Evolutionary conservation across 129 eudicot genomes (phyloP).

Genomic region (Silybum marianum): DNA sequence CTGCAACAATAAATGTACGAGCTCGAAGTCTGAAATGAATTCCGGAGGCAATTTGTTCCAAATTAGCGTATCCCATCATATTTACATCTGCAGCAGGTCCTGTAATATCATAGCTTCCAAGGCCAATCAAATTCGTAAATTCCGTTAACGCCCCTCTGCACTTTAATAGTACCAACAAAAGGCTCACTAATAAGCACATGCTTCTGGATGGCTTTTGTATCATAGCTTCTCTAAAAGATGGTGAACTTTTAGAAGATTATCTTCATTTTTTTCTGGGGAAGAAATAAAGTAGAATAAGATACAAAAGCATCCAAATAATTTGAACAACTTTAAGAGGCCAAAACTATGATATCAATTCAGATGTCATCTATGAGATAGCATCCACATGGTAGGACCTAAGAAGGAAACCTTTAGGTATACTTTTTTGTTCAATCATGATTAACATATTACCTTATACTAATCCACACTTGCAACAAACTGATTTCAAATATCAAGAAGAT

Average conservation of each 20-base stretch:
- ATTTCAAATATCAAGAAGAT: background rate
- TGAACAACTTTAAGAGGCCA: background rate
- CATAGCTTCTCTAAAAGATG: background rate
- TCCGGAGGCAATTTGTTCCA: conserved; percentile 81
- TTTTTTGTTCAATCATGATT: background rate
- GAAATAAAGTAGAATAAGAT: background rate
- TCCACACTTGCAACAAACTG: background rate
- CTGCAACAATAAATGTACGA: conserved; percentile 50
- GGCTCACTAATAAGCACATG: conserved; percentile 19
- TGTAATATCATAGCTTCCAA: conserved; percentile 61
- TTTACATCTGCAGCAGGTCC: conserved; percentile 63
- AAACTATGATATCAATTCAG: background rate
- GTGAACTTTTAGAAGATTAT: conserved; percentile 4
- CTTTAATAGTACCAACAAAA: conserved; percentile 11
- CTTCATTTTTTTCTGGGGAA: conserved; percentile 18
- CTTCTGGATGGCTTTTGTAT: background rate
- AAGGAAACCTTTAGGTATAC: background rate
- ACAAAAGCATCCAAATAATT: background rate
- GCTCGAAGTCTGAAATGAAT: conserved; percentile 89
- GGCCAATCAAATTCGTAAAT: conserved; percentile 38
- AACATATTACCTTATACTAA: background rate
- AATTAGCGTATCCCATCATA: conserved; percentile 98
- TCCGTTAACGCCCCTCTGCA: conserved; percentile 7
- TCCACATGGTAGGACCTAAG: background rate
- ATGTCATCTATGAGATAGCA: background rate